Evolutionary conservation across 306 rosid genomes (phyloP).

Genomic region (Bauhinia variegata): DNA sequence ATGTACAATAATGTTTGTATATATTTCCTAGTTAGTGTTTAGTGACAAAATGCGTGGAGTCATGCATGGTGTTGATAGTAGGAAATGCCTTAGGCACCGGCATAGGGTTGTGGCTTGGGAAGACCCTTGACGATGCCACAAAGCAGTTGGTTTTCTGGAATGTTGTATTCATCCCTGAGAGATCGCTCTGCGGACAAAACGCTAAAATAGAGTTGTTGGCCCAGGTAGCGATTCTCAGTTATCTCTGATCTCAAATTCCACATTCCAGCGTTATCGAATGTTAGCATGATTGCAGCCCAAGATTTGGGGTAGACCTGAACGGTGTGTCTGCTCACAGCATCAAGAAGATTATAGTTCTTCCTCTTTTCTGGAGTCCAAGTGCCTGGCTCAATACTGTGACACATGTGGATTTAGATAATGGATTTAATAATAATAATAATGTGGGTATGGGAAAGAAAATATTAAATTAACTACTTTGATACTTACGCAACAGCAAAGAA

Average conservation of each 20-base stretch:
- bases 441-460: too few relatives aligned
- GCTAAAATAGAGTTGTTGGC: constrained; percentile 66
- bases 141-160: constrained; percentile 48
- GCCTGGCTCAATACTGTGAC: constrained; percentile 67
- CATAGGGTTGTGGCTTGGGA: constrained; percentile 51
- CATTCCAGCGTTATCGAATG: constrained; percentile 79
- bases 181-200: constrained; percentile 48
- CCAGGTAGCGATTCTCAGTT: constrained; percentile 64
- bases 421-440: not conserved
- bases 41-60: not conserved
- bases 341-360: constrained; percentile 68
- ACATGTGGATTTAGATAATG: not conserved
- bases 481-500: constrained; percentile 72
- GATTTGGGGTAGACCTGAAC: constrained; percentile 80
- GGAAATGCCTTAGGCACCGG: constrained; percentile 1
- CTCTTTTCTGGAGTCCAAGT: constrained; percentile 69
- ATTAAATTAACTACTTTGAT: not conserved
- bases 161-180: constrained; percentile 64
- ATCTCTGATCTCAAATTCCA: constrained; percentile 68
- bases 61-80: constrained; percentile 4
- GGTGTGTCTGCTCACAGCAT: constrained; percentile 79
- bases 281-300: constrained; percentile 61
- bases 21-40: not conserved
- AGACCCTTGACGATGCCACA: constrained; percentile 60
- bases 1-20: not conserved